These are phyloP conservation scores for Penicillium verrucosum DNA, from an alignment of 2,329 filamentous ascomycete species.

Conservation along the genomic window DNA sequence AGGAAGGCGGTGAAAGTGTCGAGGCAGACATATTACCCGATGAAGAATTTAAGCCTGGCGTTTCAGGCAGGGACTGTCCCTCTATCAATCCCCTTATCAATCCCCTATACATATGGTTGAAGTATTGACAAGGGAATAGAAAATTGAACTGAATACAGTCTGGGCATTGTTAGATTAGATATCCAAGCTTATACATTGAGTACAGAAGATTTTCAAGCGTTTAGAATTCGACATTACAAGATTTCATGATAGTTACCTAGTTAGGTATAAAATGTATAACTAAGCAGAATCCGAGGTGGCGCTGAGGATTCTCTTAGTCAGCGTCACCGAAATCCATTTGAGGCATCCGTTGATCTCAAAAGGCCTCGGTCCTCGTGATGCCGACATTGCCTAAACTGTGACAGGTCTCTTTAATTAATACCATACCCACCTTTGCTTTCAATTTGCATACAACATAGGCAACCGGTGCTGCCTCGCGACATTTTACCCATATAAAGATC, in stretches of 20 bases:
- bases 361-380: neutral
- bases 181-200: neutral
- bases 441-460: neutral
- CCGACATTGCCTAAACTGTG: neutral
- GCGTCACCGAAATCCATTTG: neutral
- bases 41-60: too few species aligned
- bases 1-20: too few species aligned
- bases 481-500: neutral
- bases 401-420: neutral
- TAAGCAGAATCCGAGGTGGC: too few species aligned
- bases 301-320: neutral
- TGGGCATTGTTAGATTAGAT: neutral
- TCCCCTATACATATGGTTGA: neutral
- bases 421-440: neutral
- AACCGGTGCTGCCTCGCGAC: neutral
- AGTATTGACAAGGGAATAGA: neutral
- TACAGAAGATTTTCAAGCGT: neutral
- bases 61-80: too few species aligned
- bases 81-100: too few species aligned
- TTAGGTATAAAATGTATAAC: too few species aligned
- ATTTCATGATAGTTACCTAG: neutral
- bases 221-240: neutral
- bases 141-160: neutral
- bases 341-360: neutral
- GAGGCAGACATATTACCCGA: too few species aligned